phyloP scores from a whole-genome alignment of 352 stramenopile genomes.

The Aphanomyces astaci region DNA sequence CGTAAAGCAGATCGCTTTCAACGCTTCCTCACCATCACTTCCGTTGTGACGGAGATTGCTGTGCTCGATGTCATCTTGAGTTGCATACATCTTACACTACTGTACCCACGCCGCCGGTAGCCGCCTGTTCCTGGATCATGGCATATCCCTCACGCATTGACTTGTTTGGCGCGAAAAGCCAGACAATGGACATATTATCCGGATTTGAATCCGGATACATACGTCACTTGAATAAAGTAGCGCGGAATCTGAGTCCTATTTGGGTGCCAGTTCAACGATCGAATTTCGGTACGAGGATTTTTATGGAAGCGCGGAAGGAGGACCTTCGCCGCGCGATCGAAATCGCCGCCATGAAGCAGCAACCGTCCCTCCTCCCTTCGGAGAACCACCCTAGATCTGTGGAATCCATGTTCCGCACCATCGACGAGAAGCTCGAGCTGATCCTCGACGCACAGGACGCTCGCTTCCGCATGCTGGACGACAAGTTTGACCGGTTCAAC shows the following conservation, averaged over 20 bases:
- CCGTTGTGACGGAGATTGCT: too few relatives aligned
- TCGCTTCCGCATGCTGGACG: slow-evolving; percentile 3
- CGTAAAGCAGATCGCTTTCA: too few relatives aligned
- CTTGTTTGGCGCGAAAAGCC: not conserved
- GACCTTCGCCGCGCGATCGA: not conserved
- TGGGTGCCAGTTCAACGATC: not conserved
- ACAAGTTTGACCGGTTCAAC: slow-evolving; percentile 12
- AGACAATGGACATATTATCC: not conserved
- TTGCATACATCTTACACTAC: too few relatives aligned
- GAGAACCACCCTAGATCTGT: not conserved
- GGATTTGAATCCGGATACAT: not conserved
- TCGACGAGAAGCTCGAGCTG: slow-evolving; percentile 9
- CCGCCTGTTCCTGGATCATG: too few relatives aligned
- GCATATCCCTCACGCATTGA: not conserved
- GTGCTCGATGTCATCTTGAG: too few relatives aligned
- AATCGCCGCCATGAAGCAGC: not conserved
- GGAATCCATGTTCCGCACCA: slow-evolving; percentile 10
- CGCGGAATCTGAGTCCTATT: not conserved
- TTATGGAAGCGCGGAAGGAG: slow-evolving; percentile 8
- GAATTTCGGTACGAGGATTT: not conserved
- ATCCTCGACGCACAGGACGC: slow-evolving; percentile 10
- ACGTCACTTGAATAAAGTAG: slow-evolving; percentile 9
- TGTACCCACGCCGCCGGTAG: too few relatives aligned
- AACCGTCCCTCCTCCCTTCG: not conserved
- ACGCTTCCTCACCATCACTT: too few relatives aligned